These are phyloP conservation scores for Rhizopogon sp. DNA, from an alignment of 768 basidiomycete species.

Conservation along the genomic window DNA sequence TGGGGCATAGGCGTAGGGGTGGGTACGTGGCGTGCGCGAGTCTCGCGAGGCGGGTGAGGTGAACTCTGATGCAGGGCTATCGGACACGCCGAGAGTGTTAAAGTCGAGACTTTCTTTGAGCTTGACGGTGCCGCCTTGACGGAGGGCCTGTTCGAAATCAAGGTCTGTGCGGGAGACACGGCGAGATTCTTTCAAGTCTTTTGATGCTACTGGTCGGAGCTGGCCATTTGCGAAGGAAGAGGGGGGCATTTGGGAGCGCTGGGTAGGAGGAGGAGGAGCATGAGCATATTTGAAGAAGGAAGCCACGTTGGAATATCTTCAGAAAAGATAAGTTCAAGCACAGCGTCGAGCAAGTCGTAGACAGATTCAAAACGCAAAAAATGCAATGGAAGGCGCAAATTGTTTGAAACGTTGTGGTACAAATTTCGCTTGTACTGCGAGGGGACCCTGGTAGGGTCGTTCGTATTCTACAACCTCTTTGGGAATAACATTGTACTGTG, in stretches of 20 bases:
- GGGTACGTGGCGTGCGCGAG: constrained; percentile 28
- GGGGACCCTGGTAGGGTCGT: not conserved
- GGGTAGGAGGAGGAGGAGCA: constrained; percentile 36
- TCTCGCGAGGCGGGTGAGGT: constrained; percentile 34
- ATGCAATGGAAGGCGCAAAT: not conserved
- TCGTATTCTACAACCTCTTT: constrained; percentile 23
- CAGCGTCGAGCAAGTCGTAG: no score
- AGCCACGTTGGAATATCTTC: constrained; percentile 46
- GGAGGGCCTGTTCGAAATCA: constrained; percentile 78
- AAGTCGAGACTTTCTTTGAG: constrained; percentile 72
- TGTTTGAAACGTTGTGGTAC: not conserved
- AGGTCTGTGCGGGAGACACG: constrained; percentile 70
- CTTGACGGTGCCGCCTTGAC: constrained; percentile 58
- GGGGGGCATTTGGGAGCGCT: constrained; percentile 37
- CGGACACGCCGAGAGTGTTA: constrained; percentile 55
- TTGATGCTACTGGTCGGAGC: constrained; percentile 54
- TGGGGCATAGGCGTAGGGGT: not conserved
- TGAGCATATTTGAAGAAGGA: constrained; percentile 50
- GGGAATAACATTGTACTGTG: constrained; percentile 26
- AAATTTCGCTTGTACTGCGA: not conserved
- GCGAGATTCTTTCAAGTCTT: constrained; percentile 41
- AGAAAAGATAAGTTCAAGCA: not conserved
- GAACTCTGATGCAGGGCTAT: constrained; percentile 38
- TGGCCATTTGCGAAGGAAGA: constrained; percentile 40
- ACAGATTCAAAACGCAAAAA: no score